Evolutionary conservation across 306 rosid species (phyloP).

Genomic region (Cucurbita pepo): DNA sequence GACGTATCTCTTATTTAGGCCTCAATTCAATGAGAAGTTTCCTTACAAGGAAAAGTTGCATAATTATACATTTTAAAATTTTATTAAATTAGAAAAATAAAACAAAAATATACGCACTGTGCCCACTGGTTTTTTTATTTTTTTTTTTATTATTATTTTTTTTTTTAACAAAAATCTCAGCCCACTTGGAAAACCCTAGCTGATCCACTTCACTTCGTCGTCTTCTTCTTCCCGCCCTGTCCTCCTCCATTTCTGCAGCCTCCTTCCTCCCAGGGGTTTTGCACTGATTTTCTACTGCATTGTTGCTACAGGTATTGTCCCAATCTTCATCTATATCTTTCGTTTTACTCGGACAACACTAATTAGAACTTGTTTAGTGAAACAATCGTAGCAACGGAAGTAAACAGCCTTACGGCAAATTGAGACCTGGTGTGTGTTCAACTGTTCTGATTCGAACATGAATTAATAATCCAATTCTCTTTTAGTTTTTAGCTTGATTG

Average conservation of each 20-base stretch:
- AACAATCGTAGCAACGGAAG: not conserved
- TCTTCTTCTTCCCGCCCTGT: not conserved
- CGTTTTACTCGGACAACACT: not conserved
- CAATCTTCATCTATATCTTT: not conserved
- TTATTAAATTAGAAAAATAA: too few species aligned
- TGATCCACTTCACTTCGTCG: too few species aligned
- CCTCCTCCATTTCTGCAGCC: not conserved
- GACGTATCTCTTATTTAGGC: too few species aligned
- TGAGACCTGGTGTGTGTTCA: not conserved
- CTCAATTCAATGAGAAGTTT: too few species aligned
- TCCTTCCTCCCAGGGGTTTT: not conserved
- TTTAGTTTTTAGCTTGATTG: not conserved
- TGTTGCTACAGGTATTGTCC: not conserved
- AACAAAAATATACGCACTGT: too few species aligned
- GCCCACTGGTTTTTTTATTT: too few species aligned
- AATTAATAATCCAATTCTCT: not conserved
- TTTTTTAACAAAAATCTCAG: too few species aligned
- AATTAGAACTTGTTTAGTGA: not conserved
- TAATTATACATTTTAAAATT: too few species aligned
- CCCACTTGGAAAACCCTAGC: too few species aligned
- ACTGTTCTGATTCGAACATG: not conserved
- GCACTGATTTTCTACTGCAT: not conserved
- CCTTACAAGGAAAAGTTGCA: too few species aligned
- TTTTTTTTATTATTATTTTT: too few species aligned
- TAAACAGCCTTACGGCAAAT: not conserved